Base-by-base conservation (phyloP, 139 green algal species). In the Chlorella sp. region DNA sequence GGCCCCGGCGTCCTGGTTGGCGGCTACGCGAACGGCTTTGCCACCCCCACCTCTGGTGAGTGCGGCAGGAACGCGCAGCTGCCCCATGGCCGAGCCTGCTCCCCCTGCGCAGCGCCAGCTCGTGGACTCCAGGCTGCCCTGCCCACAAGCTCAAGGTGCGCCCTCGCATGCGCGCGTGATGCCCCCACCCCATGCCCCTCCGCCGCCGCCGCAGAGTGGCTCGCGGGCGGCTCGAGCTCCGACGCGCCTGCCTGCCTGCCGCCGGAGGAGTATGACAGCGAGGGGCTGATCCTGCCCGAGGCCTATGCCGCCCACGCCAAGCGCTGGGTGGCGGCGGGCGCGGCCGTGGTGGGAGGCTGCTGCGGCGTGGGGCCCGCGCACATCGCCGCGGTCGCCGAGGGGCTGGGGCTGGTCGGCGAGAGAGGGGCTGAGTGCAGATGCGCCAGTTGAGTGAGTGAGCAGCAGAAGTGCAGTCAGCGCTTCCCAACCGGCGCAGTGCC, bases 11-110 rank as follows among this genome's bases (percentile, higher is more conserved):
- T 92, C 25, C 41, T 17, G 0, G 31, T 87, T 11, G 88, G 88
- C 6, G 82, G 60, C 12, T 93, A 91, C 68, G 88, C 87, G 42
- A 93, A 93, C 62, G 88, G 86, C 19, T 93, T 93, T 68, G 43
- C 69, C 9, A 85, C 56, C 25, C 88, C 87, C 17, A 93, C 88
- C 15, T 66, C 68, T 15, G 68, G 68, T 42, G 33, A 27, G 67
- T 8, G 58, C 58, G 5, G 58, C 8, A 21, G 58, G 8, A 60
- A 29, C 14, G 19, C 53, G 9, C 53, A 29, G 11, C 14, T 60
- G 11, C 29, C 19, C 53, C 53, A 60, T 11, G 19, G 25, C 58
- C 19, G 12, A n/a, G 5, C 58, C 29, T 40, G n/a, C 15, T 40
- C n/a, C 11, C 8, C 19, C 8, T 64, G 58, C n/a, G 15, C 11